Evolutionary conservation across 768 basidiomycete genomes (phyloP).

Genomic region (Lentinula boryana): DNA sequence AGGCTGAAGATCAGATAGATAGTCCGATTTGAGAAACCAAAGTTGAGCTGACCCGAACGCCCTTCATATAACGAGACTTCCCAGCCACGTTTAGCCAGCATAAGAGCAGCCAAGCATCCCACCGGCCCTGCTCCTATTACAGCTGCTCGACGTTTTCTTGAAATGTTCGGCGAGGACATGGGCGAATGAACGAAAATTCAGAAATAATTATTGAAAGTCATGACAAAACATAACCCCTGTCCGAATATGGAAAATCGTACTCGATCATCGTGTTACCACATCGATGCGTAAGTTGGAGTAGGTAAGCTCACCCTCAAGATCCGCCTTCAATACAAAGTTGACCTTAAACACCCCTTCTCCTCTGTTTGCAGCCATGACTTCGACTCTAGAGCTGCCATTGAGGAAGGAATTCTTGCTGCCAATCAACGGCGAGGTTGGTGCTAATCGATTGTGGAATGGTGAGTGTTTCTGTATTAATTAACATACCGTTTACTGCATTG

Average conservation of each 20-base stretch:
- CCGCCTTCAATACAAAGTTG: background rate
- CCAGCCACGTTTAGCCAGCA: constrained; percentile 87
- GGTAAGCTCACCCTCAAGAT: background rate
- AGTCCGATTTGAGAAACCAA: background rate
- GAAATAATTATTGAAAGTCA: background rate
- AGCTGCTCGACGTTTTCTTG: constrained; percentile 40
- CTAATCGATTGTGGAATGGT: constrained; percentile 25
- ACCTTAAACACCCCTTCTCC: background rate
- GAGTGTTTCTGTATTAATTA: constrained; percentile 20
- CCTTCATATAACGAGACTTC: constrained; percentile 73
- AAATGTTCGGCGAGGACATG: background rate
- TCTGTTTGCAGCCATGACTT: constrained; percentile 11
- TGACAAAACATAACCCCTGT: constrained; percentile 2
- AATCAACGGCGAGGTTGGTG: constrained; percentile 44
- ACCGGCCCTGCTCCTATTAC: constrained; percentile 91
- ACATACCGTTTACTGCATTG: background rate
- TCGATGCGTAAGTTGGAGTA: background rate
- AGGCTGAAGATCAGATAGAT: constrained; percentile 6
- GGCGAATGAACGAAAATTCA: background rate
- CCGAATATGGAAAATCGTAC: background rate
- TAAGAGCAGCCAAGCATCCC: constrained; percentile 84
- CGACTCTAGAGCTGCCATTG: constrained; percentile 26
- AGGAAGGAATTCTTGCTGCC: constrained; percentile 54
- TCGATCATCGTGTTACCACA: background rate
- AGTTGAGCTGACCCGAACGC: constrained; percentile 54